Evolutionary conservation across 2,329 filamentous ascomycete species (phyloP).

Genomic region (Penicillium oxalicum): DNA sequence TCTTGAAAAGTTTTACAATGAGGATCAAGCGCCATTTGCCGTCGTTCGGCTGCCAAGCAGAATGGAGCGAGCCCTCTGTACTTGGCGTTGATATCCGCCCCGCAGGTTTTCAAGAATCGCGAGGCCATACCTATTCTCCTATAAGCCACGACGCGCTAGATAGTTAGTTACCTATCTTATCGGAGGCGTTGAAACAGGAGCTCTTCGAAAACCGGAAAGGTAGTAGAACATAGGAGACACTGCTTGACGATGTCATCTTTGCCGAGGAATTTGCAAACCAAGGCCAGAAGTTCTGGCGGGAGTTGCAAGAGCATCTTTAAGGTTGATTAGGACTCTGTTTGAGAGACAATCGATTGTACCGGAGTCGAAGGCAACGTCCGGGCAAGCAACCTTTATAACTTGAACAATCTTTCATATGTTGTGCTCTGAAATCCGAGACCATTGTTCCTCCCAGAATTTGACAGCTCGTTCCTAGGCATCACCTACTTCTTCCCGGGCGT

Average conservation of each 20-base stretch:
- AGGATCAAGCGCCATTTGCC: not conserved
- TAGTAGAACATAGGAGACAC: not conserved
- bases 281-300: not conserved
- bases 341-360: too few species aligned
- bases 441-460: too few species aligned
- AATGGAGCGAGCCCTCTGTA: not conserved
- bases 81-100: not conserved
- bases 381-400: too few species aligned
- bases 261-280: not conserved
- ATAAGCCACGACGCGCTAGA: not conserved
- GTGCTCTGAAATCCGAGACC: too few species aligned
- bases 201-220: not conserved
- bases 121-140: not conserved
- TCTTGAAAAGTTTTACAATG: not conserved
- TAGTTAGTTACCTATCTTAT: not conserved
- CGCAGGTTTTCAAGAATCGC: not conserved
- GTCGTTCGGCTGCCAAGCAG: not conserved
- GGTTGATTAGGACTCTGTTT: too few species aligned
- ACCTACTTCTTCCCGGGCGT: too few species aligned
- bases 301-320: not conserved
- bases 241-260: not conserved
- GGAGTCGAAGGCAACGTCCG: too few species aligned
- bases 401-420: too few species aligned
- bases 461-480: too few species aligned
- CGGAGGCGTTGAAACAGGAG: not conserved